Evolutionary conservation across 495 filamentous ascomycete species (phyloP).

Genomic region (Aspergillus olivimuriae): DNA sequence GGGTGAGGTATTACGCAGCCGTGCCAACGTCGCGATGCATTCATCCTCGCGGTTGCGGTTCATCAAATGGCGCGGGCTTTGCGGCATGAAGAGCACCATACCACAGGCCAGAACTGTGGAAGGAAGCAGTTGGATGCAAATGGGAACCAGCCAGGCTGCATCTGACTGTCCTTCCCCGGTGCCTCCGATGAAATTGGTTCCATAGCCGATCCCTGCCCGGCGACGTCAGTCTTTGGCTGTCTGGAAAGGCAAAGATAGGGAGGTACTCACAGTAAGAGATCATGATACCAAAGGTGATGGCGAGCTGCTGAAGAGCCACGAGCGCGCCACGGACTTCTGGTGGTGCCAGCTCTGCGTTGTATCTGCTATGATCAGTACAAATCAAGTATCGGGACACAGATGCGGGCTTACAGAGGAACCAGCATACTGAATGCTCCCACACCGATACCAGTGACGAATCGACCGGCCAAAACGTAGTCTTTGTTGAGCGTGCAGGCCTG

Average conservation of each 20-base stretch:
- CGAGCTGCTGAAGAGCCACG: slow-evolving; percentile 66
- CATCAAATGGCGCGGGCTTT: slow-evolving; percentile 71
- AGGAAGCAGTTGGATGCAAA: slow-evolving; percentile 39
- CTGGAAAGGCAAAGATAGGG: too few relatives aligned
- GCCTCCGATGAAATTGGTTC: slow-evolving; percentile 41
- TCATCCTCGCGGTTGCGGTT: slow-evolving; percentile 72
- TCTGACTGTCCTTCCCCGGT: slow-evolving; percentile 34
- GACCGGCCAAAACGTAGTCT: slow-evolving; percentile 61
- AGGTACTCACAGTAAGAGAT: slow-evolving; percentile 62
- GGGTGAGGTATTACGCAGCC: slow-evolving; percentile 55
- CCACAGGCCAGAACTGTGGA: slow-evolving; percentile 34
- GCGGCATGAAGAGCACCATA: slow-evolving; percentile 62
- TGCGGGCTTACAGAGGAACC: slow-evolving; percentile 60
- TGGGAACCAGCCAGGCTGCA: slow-evolving; percentile 40
- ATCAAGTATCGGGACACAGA: slow-evolving; percentile 35
- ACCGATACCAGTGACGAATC: slow-evolving; percentile 63
- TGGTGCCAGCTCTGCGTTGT: slow-evolving; percentile 54
- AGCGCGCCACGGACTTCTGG: slow-evolving; percentile 67
- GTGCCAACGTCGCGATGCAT: slow-evolving; percentile 52
- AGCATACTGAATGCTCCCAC: slow-evolving; percentile 32
- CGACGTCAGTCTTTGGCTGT: too few relatives aligned
- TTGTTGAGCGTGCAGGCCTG: slow-evolving; percentile 56
- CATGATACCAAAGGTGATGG: slow-evolving; percentile 58
- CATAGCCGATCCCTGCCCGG: slow-evolving; percentile 32
- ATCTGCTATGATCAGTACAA: slow-evolving; percentile 45